Evolutionary conservation across 2,329 filamentous ascomycete species (phyloP), one percentile per base, ranked within the genome.

Genomic region (Diaporthe australafricana): DNA sequence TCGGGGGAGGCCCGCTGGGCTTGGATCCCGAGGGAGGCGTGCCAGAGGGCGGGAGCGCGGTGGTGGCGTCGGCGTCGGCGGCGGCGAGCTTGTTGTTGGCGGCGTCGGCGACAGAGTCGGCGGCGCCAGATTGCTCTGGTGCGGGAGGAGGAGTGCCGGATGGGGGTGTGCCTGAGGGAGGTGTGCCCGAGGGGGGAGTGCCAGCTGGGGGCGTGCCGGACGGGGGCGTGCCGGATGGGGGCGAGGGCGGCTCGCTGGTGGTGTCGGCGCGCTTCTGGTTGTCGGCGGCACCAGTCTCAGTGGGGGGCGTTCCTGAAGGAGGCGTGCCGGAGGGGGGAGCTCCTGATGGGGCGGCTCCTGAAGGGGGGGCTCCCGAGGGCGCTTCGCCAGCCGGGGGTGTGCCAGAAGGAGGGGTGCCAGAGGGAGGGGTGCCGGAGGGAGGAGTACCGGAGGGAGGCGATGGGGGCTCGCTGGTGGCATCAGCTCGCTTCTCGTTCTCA

Each of bases 1-100:
- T 60, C 22, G 55, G 55, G 22, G 35, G 35, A 42, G 55, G 55
- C n/a, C 55, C 55, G 38, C 22, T 27, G 55, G 55, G 55, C 35
- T 42, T 42, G 1, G 55, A n/a, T 22, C 25, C 42, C 2, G 57
- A 63, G 6, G 57, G 57, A 1, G 56, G 56, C 5, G 56, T 48
- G 4, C 60, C 42, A 2, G 60, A 65, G 20, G 56, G 56, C n/a
- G 14, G 56, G 57, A 11, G 57, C 35, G 6, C 48, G n/a, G 22
- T 4, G 48, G 27, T 6, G 48, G 48, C n/a, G n/a, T n/a, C n/a
- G 2, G 48, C n/a, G n/a, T 22, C 12, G 14, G 25, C 50, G 27
- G 27, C 0, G 0, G n/a, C n/a, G n/a, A n/a, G n/a, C n/a, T n/a
- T n/a, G n/a, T n/a, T n/a, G n/a, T n/a, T 35, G 52, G 27, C 14